Evolutionary conservation across 2,329 filamentous ascomycete genomes (phyloP).

Genomic region (Fusarium beomiforme): DNA sequence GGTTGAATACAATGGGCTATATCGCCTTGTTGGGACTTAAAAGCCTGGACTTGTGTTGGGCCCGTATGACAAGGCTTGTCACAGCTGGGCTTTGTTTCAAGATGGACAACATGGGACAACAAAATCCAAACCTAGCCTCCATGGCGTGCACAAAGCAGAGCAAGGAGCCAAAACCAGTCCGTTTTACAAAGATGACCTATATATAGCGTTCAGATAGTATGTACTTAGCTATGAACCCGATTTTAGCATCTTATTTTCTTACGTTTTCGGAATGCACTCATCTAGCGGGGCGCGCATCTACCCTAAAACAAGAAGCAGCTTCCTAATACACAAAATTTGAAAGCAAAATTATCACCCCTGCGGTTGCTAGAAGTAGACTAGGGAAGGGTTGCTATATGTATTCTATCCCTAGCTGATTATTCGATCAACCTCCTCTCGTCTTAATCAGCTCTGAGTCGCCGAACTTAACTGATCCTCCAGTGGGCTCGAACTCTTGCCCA

Average conservation of each 20-base stretch:
- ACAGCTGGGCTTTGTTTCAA: too few relatives aligned
- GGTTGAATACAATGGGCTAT: background rate
- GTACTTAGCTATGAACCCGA: background rate
- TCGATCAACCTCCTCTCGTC: rapidly evolving
- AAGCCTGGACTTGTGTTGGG: background rate
- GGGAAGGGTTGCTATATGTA: background rate
- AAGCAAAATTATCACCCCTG: background rate
- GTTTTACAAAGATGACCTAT: background rate
- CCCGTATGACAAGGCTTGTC: background rate
- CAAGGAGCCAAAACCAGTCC: background rate
- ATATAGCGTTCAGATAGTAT: background rate
- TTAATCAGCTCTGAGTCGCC: background rate
- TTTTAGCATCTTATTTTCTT: background rate
- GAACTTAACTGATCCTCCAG: background rate
- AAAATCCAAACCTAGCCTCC: background rate
- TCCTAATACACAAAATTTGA: background rate
- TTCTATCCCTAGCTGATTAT: rapidly evolving
- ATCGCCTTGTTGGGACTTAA: background rate
- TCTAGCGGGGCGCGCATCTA: background rate
- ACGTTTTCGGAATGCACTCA: background rate
- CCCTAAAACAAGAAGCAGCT: background rate
- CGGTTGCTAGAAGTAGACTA: background rate
- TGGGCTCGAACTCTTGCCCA: background rate
- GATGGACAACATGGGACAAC: background rate
- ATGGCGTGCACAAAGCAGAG: background rate